Percentiles rank a stretch among this genome's conserved stretches.
Conservation (phyloP, 2,329 filamentous ascomycete genomes). For the Cytospora mali region DNA sequence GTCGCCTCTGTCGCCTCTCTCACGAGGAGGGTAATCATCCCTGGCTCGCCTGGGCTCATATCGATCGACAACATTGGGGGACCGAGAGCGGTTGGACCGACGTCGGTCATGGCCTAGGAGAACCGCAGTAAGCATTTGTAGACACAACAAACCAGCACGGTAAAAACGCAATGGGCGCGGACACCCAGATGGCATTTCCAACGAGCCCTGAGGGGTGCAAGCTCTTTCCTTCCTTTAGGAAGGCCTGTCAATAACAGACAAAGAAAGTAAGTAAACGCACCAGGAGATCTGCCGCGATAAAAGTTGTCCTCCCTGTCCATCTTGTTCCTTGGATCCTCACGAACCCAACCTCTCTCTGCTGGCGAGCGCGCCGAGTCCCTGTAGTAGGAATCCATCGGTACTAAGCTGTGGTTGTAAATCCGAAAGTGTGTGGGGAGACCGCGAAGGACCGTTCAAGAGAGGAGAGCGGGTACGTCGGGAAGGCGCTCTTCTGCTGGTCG, state of each 20-base stretch:
- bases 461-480: background rate
- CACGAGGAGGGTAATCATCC: slow-evolving; percentile 40
- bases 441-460: slow-evolving; percentile 1
- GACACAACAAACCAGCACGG: background rate
- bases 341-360: slow-evolving; percentile 54
- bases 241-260: background rate
- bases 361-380: slow-evolving; percentile 59
- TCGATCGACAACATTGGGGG: slow-evolving; percentile 70
- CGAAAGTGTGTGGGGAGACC: slow-evolving; percentile 11
- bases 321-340: slow-evolving; percentile 55
- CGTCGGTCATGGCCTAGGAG: slow-evolving; percentile 59
- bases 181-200: background rate
- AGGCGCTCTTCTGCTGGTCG: slow-evolving; percentile 24
- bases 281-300: slow-evolving; percentile 70
- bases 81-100: slow-evolving; percentile 68
- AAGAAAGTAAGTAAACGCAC: slow-evolving; percentile 51
- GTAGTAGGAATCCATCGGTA: slow-evolving; percentile 59
- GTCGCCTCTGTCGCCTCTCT: slow-evolving; percentile 37
- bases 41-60: slow-evolving; percentile 74
- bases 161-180: background rate
- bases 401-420: slow-evolving; percentile 22
- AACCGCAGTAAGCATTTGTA: slow-evolving; percentile 32
- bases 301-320: slow-evolving; percentile 62
- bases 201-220: background rate
- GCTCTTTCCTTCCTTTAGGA: no score